A percentile compares a stretch with the other conserved stretches of the same genome.
phyloP scores from a whole-genome alignment of 768 basidiomycete species.

The Butyriboletus loyo region DNA sequence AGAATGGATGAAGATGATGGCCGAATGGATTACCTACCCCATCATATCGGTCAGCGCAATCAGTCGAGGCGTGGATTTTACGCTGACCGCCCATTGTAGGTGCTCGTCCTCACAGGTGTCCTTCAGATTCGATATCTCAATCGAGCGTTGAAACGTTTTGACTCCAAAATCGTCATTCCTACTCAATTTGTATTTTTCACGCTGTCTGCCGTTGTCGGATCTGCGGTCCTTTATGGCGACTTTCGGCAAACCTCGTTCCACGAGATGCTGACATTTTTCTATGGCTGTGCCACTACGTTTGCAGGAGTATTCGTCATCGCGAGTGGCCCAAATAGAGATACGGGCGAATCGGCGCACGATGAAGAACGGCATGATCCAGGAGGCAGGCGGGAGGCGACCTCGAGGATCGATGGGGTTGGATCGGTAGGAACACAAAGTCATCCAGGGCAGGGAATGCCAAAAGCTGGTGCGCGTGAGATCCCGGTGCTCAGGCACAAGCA shows the following conservation, averaged over 20 bases:
- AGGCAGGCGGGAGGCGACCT: constrained; percentile 26
- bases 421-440: constrained; percentile 28
- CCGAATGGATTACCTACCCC: constrained; percentile 81
- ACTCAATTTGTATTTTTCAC: constrained; percentile 95
- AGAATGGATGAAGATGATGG: constrained; percentile 74
- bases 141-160: constrained; percentile 87
- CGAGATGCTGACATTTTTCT: constrained; percentile 78
- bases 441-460: constrained; percentile 49
- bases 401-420: constrained; percentile 26
- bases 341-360: constrained; percentile 27
- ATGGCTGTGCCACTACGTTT: constrained; percentile 88
- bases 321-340: constrained; percentile 44
- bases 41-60: constrained; percentile 54
- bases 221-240: constrained; percentile 91
- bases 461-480: constrained; percentile 37
- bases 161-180: constrained; percentile 93
- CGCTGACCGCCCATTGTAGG: constrained; percentile 36
- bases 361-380: constrained; percentile 33
- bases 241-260: constrained; percentile 82
- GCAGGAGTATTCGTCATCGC: constrained; percentile 87
- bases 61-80: background rate
- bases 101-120: constrained; percentile 69
- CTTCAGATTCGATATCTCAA: constrained; percentile 86
- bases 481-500: constrained; percentile 50
- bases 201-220: constrained; percentile 88